Conservation (phyloP, 176 grass and related monocot species). For the Eragrostis nindensis region DNA sequence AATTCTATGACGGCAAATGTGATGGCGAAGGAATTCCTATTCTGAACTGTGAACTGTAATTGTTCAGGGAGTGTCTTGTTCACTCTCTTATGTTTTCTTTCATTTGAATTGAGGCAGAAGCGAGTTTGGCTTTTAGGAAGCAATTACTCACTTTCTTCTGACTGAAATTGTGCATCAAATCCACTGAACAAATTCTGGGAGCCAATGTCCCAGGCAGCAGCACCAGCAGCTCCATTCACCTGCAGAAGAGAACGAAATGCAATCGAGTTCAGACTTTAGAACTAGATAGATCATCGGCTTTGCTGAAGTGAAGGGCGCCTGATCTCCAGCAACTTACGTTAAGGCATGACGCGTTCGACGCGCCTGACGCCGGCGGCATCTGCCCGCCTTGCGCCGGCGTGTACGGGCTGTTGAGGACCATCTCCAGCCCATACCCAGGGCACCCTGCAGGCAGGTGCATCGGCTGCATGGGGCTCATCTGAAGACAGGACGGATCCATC, state of each 20-base stretch:
- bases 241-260: constrained; percentile 32
- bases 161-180: constrained; percentile 65
- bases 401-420: constrained; percentile 60
- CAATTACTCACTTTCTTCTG: constrained; percentile 67
- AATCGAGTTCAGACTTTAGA: constrained; percentile 36
- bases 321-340: constrained; percentile 56
- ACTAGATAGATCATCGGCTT: background rate
- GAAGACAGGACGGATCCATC: constrained; percentile 62
- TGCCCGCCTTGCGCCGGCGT: background rate
- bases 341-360: constrained; percentile 52
- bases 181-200: constrained; percentile 58
- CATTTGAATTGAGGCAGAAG: constrained; percentile 7
- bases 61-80: background rate
- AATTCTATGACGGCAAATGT: background rate
- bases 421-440: constrained; percentile 54
- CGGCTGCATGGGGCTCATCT: constrained; percentile 67
- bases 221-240: constrained; percentile 54
- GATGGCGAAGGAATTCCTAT: background rate
- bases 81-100: constrained; percentile 16
- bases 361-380: background rate
- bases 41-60: background rate
- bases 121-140: constrained; percentile 21
- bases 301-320: background rate
- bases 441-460: constrained; percentile 39
- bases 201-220: constrained; percentile 62